phyloP scores from a whole-genome alignment of 2,329 filamentous ascomycete species.

The Cladosporium sp. region DNA sequence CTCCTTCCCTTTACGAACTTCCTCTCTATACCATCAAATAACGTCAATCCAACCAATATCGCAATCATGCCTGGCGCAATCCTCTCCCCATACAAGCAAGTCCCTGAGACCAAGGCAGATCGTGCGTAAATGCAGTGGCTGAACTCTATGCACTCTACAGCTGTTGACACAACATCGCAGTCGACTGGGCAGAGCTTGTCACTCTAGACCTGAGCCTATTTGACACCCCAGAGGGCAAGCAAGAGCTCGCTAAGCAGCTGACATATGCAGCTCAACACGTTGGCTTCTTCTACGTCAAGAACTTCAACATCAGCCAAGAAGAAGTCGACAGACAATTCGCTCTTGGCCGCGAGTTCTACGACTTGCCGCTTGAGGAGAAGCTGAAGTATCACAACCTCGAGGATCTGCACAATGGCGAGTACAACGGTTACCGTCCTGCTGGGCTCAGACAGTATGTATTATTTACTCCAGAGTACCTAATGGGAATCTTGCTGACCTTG shows the following conservation, averaged over 20 bases:
- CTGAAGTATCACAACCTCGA: slow-evolving; percentile 49
- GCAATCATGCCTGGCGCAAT: slow-evolving; percentile 12
- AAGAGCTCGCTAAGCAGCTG: slow-evolving; percentile 55
- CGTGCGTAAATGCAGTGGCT: neutral
- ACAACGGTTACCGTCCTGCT: slow-evolving; percentile 30
- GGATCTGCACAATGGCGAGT: slow-evolving; percentile 34
- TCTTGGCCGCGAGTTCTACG: slow-evolving; percentile 59
- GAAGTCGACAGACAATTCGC: slow-evolving; percentile 63
- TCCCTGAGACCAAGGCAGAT: slow-evolving; percentile 36
- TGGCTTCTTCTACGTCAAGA: slow-evolving; percentile 64
- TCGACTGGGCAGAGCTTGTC: slow-evolving; percentile 56
- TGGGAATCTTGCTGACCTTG: neutral
- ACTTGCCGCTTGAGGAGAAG: slow-evolving; percentile 59
- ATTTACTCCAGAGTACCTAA: neutral
- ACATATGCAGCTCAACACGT: slow-evolving; percentile 51
- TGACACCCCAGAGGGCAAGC: slow-evolving; percentile 55
- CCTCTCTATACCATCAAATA: neutral
- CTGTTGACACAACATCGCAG: slow-evolving; percentile 8
- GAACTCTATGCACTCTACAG: neutral
- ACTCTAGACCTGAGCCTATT: slow-evolving; percentile 59
- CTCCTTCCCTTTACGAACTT: neutral
- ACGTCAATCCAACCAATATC: neutral
- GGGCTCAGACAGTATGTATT: slow-evolving; percentile 6
- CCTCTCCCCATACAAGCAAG: slow-evolving; percentile 33
- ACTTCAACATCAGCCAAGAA: slow-evolving; percentile 62